Conservation (phyloP, 768 basidiomycete genomes). For the Podaxis sp. region DNA sequence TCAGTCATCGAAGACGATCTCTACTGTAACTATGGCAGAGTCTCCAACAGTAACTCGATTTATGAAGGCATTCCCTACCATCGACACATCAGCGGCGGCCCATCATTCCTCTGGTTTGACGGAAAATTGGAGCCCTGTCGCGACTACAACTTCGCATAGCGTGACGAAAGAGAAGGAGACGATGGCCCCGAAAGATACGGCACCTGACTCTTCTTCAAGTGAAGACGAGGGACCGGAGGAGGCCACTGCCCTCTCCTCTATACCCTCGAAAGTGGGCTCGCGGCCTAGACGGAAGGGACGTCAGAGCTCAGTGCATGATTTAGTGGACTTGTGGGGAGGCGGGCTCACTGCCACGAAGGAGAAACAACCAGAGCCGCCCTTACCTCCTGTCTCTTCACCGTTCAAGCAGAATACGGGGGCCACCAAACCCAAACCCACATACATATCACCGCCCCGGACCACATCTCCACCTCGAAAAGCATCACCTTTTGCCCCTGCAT, state of each 20-base stretch:
- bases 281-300: conserved; percentile 49
- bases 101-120: conserved; percentile 24
- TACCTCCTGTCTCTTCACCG: background rate
- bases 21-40: conserved; percentile 22
- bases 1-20: conserved; percentile 16
- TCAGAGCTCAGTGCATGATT: conserved; percentile 82
- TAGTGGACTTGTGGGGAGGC: conserved; percentile 79
- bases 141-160: conserved; percentile 19
- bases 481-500: background rate
- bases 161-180: conserved; percentile 16
- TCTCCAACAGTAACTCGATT: conserved; percentile 41
- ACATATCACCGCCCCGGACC: conserved; percentile 12
- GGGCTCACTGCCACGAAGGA: conserved; percentile 40
- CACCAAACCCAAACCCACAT: conserved; percentile 4
- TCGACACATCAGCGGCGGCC: conserved; percentile 25
- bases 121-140: conserved; percentile 51
- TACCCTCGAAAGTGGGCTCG: conserved; percentile 23
- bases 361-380: conserved; percentile 29
- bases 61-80: conserved; percentile 35
- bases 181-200: conserved; percentile 27
- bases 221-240: conserved; percentile 61
- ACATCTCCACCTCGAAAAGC: conserved; percentile 12
- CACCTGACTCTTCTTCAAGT: conserved; percentile 41
- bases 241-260: conserved; percentile 28
- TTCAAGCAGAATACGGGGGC: conserved; percentile 8